A percentile compares a stretch with the other conserved stretches of the same genome.
Conservation (phyloP, 1,139 yeast species). For the Pichia sp. region DNA sequence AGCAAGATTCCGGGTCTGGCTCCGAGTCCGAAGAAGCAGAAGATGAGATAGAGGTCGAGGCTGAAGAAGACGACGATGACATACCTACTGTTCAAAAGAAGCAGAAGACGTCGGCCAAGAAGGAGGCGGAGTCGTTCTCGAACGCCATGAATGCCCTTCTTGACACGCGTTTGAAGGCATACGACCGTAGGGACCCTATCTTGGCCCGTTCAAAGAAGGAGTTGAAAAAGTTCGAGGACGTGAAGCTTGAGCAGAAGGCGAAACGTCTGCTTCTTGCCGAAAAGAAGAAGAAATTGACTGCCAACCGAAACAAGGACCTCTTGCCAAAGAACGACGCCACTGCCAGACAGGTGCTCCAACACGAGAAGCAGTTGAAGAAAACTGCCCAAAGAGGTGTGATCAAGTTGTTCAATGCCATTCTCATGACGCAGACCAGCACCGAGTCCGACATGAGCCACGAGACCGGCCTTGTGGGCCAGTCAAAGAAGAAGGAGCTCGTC, state of each 20-base stretch:
- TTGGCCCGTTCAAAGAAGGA: conserved; percentile 71
- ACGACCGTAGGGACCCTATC: conserved; percentile 84
- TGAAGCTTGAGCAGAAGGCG: conserved; percentile 81
- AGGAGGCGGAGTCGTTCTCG: conserved; percentile 52
- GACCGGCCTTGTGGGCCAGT: conserved; percentile 31
- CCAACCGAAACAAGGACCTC: conserved; percentile 62
- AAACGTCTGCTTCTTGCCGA: conserved; percentile 66
- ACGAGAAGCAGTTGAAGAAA: conserved; percentile 70
- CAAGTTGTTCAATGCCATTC: conserved; percentile 82
- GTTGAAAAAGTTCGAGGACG: conserved; percentile 70
- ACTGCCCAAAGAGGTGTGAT: conserved; percentile 94
- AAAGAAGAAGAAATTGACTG: conserved; percentile 62
- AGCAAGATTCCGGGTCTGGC: not conserved
- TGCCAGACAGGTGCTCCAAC: conserved; percentile 58
- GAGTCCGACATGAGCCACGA: conserved; percentile 35
- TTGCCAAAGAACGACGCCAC: conserved; percentile 50
- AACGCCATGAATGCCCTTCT: conserved; percentile 80
- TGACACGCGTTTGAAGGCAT: conserved; percentile 81
- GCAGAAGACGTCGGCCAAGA: conserved; percentile 52
- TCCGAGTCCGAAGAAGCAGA: conserved; percentile 19
- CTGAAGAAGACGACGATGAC: conserved; percentile 25
- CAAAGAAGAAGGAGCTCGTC: conserved; percentile 53
- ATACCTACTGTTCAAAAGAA: conserved; percentile 39
- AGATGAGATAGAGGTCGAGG: conserved; percentile 27
- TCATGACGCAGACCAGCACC: conserved; percentile 68